phyloP scores from a whole-genome alignment of 1,284 basidiomycete species.

The Rhodotorula sp. region DNA sequence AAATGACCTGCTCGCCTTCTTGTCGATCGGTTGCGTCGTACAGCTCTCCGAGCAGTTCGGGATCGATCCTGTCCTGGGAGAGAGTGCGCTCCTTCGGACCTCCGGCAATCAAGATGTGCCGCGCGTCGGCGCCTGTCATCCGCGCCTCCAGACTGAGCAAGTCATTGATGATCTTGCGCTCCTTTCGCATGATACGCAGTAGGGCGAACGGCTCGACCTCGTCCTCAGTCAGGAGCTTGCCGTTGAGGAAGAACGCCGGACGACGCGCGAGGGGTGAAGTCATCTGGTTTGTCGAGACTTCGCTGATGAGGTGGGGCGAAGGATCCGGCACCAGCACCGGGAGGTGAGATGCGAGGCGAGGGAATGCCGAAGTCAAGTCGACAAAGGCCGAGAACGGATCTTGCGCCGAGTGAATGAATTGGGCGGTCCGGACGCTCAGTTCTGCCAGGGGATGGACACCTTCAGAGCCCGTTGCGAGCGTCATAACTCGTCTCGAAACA shows the following conservation, averaged over 20 bases:
- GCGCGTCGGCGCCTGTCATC: conserved; percentile 62
- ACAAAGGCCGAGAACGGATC: conserved; percentile 64
- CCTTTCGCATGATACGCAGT: conserved; percentile 67
- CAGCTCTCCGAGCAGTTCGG: conserved; percentile 65
- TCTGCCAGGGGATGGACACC: conserved; percentile 52
- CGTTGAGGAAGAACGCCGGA: conserved; percentile 75
- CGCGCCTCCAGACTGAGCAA: conserved; percentile 65
- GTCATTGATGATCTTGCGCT: conserved; percentile 57
- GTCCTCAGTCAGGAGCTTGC: conserved; percentile 59
- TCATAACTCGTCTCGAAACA: background rate
- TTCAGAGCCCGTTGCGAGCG: background rate
- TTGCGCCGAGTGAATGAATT: conserved; percentile 64
- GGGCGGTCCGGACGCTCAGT: conserved; percentile 70
- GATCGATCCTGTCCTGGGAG: conserved; percentile 36
- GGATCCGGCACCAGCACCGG: conserved; percentile 48
- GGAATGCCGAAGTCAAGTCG: conserved; percentile 80
- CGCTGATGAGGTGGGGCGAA: conserved; percentile 53
- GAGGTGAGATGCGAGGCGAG: conserved; percentile 68
- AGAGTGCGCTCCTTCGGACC: conserved; percentile 35
- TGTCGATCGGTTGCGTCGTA: conserved; percentile 83
- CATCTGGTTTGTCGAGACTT: conserved; percentile 60
- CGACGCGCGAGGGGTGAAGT: conserved; percentile 7
- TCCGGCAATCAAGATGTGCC: conserved; percentile 59
- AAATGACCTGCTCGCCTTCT: conserved; percentile 69
- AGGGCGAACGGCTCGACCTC: conserved; percentile 72